phyloP scores from a whole-genome alignment of 1,284 basidiomycete genomes.

The Heterobasidion irregulare region DNA sequence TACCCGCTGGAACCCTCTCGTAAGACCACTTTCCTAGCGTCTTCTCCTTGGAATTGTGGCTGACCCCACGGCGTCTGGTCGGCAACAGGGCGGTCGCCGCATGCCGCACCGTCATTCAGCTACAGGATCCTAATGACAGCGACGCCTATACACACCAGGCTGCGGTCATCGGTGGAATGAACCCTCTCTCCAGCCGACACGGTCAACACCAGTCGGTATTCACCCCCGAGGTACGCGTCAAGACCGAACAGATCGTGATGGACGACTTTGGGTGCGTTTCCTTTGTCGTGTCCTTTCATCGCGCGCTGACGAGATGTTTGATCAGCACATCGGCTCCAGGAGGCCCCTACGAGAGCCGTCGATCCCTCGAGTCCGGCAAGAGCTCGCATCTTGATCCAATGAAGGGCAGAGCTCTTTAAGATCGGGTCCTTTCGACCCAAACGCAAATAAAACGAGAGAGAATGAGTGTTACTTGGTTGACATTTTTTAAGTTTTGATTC shows the following conservation, averaged over 20 bases:
- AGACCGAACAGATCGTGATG: conserved; percentile 48
- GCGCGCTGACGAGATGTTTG: not conserved
- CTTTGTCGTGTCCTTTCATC: not conserved
- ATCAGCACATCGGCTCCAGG: not conserved
- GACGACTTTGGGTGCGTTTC: not conserved
- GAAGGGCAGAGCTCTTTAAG: not conserved
- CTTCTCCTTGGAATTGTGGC: not conserved
- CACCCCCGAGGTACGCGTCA: conserved; percentile 39
- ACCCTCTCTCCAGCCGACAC: not conserved
- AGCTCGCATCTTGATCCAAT: not conserved
- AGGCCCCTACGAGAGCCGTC: not conserved
- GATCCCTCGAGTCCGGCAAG: not conserved
- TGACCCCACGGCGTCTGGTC: not conserved
- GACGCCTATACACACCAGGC: conserved; percentile 29
- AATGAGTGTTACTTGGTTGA: not conserved
- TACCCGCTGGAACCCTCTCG: conserved; percentile 60
- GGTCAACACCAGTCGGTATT: not conserved
- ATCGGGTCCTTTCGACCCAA: not conserved
- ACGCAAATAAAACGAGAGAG: not conserved
- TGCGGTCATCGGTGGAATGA: conserved; percentile 39
- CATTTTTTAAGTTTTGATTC: too few relatives aligned
- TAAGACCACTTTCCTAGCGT: conserved; percentile 20
- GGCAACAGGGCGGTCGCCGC: conserved; percentile 48
- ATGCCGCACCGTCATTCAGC: conserved; percentile 56
- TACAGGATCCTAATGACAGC: conserved; percentile 30